phyloP scores from a whole-genome alignment of 2,329 filamentous ascomycete genomes.

The Pseudocercospora vitis region DNA sequence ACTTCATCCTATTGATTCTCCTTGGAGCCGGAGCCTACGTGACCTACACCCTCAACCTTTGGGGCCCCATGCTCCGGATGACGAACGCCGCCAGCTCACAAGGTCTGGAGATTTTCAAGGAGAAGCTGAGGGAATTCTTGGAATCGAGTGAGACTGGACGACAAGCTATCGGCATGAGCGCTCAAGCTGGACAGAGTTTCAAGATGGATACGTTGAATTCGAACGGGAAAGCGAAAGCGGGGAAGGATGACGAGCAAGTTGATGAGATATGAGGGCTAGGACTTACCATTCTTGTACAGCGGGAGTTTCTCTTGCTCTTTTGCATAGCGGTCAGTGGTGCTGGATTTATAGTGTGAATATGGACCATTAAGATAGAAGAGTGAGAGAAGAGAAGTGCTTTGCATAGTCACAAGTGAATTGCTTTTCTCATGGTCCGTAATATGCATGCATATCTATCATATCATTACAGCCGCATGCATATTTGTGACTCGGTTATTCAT shows the following conservation, averaged over 20 bases:
- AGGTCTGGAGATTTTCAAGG: slow-evolving; percentile 86
- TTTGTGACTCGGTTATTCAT: too few species aligned
- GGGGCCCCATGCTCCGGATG: slow-evolving; percentile 96
- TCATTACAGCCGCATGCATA: too few species aligned
- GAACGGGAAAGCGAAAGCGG: slow-evolving; percentile 39
- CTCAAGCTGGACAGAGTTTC: slow-evolving; percentile 56
- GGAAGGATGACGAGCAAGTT: slow-evolving; percentile 36
- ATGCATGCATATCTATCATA: too few species aligned
- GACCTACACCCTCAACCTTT: slow-evolving; percentile 89
- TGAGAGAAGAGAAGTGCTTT: too few species aligned
- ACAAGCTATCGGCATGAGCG: slow-evolving; percentile 73
- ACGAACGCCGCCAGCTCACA: slow-evolving; percentile 82
- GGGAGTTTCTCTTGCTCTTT: not conserved
- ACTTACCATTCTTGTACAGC: slow-evolving; percentile 5
- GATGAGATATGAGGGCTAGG: slow-evolving; percentile 37
- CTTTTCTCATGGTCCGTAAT: too few species aligned
- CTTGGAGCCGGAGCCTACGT: slow-evolving; percentile 76
- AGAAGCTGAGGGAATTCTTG: slow-evolving; percentile 84
- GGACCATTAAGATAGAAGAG: too few species aligned
- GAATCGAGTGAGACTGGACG: slow-evolving; percentile 82
- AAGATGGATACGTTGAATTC: slow-evolving; percentile 34
- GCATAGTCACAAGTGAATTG: too few species aligned
- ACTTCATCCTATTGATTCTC: slow-evolving; percentile 85
- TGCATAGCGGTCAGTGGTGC: slow-evolving; percentile 10
- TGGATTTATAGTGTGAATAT: too few species aligned